Conservation (phyloP, 2,329 filamentous ascomycete genomes). For the Penicillium occitanis region DNA sequence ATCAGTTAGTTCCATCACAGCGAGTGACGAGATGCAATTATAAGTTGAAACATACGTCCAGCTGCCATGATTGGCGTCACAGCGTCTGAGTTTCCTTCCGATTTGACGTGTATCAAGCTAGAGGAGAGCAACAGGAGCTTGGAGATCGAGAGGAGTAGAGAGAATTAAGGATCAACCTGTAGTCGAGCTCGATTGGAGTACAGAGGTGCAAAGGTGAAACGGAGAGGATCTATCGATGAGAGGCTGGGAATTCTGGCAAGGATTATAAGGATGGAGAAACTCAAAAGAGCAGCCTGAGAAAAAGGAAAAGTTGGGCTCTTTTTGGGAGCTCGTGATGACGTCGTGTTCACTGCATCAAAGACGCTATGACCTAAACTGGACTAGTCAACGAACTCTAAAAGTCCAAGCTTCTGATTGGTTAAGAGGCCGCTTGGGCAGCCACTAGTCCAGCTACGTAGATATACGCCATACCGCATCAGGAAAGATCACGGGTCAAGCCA, state of each 20-base stretch:
- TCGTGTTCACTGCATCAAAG: conserved; percentile 1
- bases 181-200: background rate
- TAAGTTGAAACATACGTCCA: conserved; percentile 13
- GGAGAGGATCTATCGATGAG: background rate
- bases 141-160: background rate
- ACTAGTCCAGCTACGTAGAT: background rate
- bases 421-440: background rate
- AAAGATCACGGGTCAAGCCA: background rate
- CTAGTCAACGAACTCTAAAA: background rate
- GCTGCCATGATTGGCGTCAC: conserved; percentile 15
- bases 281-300: background rate
- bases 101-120: background rate
- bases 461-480: background rate
- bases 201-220: background rate
- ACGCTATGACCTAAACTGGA: background rate
- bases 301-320: conserved; percentile 3
- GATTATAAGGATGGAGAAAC: background rate
- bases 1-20: background rate
- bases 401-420: background rate
- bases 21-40: background rate
- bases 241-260: background rate
- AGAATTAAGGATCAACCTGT: background rate
- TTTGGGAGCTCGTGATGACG: conserved; percentile 13
- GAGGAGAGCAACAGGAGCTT: background rate
- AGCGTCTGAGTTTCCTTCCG: background rate